A percentile compares a stretch with the other conserved stretches of the same genome.
Evolutionary conservation across 2,329 filamentous ascomycete species (phyloP).

Genomic region (Aureobasidium subglaciale): DNA sequence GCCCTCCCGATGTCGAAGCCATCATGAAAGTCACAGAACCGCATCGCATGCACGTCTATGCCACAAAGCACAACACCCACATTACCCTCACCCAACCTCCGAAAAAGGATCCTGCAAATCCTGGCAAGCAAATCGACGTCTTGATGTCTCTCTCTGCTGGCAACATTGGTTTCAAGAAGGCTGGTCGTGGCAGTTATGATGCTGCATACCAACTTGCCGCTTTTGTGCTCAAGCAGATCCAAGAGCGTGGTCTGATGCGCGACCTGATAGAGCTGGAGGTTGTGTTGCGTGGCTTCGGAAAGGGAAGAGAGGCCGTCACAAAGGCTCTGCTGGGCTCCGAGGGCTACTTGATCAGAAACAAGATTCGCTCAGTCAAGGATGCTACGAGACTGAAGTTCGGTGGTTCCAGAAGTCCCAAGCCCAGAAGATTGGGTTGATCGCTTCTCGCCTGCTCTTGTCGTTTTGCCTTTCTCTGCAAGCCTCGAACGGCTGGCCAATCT

Average conservation of each 20-base stretch:
- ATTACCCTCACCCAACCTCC: conserved; percentile 76
- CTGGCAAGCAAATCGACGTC: conserved; percentile 49
- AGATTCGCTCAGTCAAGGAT: conserved; percentile 76
- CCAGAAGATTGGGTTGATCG: conserved; percentile 66
- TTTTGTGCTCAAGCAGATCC: conserved; percentile 75
- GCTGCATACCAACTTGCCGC: conserved; percentile 83
- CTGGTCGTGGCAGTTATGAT: conserved; percentile 75
- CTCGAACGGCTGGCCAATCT: not conserved
- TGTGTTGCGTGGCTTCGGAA: conserved; percentile 75
- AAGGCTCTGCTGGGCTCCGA: conserved; percentile 86
- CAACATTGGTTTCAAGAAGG: conserved; percentile 86
- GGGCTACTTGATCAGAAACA: conserved; percentile 64
- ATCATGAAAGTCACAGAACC: conserved; percentile 33
- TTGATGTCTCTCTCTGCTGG: conserved; percentile 76
- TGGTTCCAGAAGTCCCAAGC: conserved; percentile 77
- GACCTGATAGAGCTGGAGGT: conserved; percentile 75
- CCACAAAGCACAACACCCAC: conserved; percentile 91
- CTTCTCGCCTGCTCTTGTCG: not conserved
- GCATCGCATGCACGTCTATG: conserved; percentile 80
- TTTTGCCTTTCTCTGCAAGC: not conserved
- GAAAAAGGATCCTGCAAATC: conserved; percentile 36
- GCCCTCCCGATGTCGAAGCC: not conserved
- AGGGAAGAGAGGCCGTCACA: conserved; percentile 77
- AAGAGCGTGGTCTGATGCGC: conserved; percentile 69
- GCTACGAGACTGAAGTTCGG: conserved; percentile 90